A percentile compares a stretch with the other conserved stretches of the same genome.
phyloP scores from a whole-genome alignment of 768 basidiomycete genomes.

The Trametes sanguinea region DNA sequence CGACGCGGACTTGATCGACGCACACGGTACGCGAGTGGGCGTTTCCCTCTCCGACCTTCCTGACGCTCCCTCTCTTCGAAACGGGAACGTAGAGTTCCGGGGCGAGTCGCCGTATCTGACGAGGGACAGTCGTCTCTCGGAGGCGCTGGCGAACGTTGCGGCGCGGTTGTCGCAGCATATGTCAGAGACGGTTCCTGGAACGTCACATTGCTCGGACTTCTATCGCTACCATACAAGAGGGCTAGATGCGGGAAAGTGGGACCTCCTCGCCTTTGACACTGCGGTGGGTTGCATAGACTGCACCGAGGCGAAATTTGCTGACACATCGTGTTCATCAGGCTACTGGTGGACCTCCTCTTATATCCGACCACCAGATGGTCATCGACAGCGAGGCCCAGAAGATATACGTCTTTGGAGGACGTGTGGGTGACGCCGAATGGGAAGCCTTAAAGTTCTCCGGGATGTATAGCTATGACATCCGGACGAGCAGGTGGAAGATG shows the following conservation, averaged over 20 bases:
- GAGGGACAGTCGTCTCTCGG: not conserved
- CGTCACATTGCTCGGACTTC: conserved; percentile 61
- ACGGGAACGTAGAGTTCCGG: not conserved
- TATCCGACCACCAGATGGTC: conserved; percentile 83
- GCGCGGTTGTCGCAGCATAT: not conserved
- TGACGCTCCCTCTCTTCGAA: not conserved
- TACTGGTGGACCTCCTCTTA: conserved; percentile 67
- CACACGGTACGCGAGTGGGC: not conserved
- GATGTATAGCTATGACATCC: conserved; percentile 71
- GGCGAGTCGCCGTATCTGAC: not conserved
- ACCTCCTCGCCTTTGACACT: conserved; percentile 66
- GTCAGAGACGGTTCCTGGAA: not conserved
- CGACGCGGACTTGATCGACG: conserved; percentile 46
- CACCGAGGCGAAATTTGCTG: not conserved
- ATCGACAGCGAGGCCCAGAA: conserved; percentile 72
- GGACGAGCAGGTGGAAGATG: conserved; percentile 63
- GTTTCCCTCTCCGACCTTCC: not conserved
- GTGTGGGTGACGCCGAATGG: conserved; percentile 68
- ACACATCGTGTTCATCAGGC: conserved; percentile 38
- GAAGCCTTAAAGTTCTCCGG: conserved; percentile 64
- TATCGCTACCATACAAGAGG: conserved; percentile 74
- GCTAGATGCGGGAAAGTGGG: conserved; percentile 67
- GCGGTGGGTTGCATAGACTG: conserved; percentile 45
- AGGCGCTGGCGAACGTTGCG: not conserved
- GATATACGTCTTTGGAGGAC: conserved; percentile 76